These are phyloP conservation scores for Austropuccinia psidii DNA, from an alignment of 1,284 basidiomycete species.

Conservation along the genomic window DNA sequence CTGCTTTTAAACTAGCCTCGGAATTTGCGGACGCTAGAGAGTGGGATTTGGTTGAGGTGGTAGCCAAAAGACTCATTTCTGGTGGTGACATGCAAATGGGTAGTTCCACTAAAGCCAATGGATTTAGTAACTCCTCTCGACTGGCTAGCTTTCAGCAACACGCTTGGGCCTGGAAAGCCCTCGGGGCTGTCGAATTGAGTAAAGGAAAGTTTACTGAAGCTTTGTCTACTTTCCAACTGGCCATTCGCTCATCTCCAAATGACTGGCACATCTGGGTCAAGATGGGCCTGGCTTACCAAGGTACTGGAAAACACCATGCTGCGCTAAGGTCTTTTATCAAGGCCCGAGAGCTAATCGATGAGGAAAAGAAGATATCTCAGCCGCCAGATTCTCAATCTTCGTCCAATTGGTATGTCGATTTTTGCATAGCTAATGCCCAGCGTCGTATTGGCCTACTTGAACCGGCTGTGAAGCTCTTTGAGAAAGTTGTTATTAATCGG, in stretches of 20 bases:
- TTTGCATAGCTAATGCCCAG: constrained; percentile 78
- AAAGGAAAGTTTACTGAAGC: constrained; percentile 62
- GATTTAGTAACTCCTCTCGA: constrained; percentile 28
- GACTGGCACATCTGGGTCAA: constrained; percentile 78
- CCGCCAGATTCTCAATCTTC: constrained; percentile 71
- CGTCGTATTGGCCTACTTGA: constrained; percentile 67
- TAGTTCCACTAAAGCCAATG: constrained; percentile 7
- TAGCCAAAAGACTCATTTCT: constrained; percentile 82
- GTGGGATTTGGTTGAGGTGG: constrained; percentile 91
- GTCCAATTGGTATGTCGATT: constrained; percentile 73
- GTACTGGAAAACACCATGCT: constrained; percentile 77
- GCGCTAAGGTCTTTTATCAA: constrained; percentile 77
- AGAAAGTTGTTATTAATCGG: constrained; percentile 55
- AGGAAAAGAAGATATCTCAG: constrained; percentile 51
- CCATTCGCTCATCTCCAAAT: constrained; percentile 68
- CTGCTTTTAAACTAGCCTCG: constrained; percentile 72
- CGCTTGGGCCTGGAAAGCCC: constrained; percentile 97
- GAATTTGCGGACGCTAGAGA: constrained; percentile 87
- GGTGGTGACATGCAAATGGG: constrained; percentile 49
- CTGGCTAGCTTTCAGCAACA: constrained; percentile 51
- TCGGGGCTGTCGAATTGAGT: constrained; percentile 80
- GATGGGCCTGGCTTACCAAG: constrained; percentile 84
- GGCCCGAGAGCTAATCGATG: constrained; percentile 60
- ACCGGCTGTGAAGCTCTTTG: constrained; percentile 65
- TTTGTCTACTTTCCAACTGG: constrained; percentile 78